Percentiles rank a stretch among this genome's conserved stretches.
Conservation (phyloP, 164 flowering plant genomes). For the Protea cynaroides region DNA sequence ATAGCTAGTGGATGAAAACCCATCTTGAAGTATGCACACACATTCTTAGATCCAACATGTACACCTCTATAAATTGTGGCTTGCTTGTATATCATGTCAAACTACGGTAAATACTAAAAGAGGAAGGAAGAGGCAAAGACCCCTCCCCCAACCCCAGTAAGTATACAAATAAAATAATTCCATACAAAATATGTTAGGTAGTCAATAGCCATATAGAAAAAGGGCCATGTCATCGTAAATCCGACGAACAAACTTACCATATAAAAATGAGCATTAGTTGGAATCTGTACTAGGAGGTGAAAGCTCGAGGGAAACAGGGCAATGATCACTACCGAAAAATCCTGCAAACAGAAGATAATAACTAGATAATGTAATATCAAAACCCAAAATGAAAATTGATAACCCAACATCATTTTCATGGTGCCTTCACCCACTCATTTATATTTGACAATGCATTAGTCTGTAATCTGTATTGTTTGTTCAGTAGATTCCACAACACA, state of each 20-base stretch:
- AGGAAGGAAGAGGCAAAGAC: too few species aligned
- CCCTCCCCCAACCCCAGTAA: too few species aligned
- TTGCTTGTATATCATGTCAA: too few species aligned
- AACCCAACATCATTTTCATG: background rate
- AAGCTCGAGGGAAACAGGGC: conserved; percentile 85
- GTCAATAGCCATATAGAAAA: background rate
- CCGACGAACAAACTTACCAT: background rate
- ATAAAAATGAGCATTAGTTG: conserved; percentile 4
- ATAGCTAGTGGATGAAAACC: too few species aligned
- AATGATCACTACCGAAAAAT: conserved; percentile 93
- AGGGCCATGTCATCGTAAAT: conserved; percentile 1
- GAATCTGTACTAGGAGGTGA: conserved; percentile 20
- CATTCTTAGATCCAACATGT: too few species aligned
- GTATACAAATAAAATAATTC: background rate
- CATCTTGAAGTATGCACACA: too few species aligned
- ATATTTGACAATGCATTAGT: background rate
- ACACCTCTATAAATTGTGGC: too few species aligned
- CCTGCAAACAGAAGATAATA: conserved; percentile 38
- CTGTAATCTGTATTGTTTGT: background rate
- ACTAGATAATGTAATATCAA: background rate
- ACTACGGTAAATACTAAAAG: too few species aligned
- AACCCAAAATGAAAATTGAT: background rate
- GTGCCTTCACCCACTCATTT: background rate
- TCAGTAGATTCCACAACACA: background rate
- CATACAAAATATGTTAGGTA: background rate